phyloP scores from a whole-genome alignment of 805 yeast genomes.

The Cyberlindnera xishuangbannaensis region DNA sequence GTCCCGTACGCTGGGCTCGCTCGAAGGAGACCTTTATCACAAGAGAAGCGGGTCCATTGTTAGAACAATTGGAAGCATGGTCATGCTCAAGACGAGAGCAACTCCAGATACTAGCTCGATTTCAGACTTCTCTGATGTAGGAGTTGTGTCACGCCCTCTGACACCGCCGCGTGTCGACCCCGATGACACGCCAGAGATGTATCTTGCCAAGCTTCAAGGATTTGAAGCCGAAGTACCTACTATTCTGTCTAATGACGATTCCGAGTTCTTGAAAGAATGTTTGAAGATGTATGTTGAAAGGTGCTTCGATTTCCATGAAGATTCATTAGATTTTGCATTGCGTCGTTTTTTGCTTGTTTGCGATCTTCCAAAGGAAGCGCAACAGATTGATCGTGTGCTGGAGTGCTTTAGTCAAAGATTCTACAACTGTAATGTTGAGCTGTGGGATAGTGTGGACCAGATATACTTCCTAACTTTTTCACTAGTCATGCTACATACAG shows the following conservation, averaged over 20 bases:
- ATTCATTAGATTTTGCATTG: conserved; percentile 62
- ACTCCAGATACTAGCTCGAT: conserved; percentile 3
- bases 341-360: conserved; percentile 52
- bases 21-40: conserved; percentile 23
- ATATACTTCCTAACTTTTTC: conserved; percentile 62
- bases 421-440: conserved; percentile 22
- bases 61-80: conserved; percentile 32
- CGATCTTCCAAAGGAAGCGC: conserved; percentile 65
- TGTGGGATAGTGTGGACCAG: conserved; percentile 40
- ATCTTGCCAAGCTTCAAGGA: conserved; percentile 22
- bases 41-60: conserved; percentile 34
- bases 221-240: conserved; percentile 28
- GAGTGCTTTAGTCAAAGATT: conserved; percentile 52
- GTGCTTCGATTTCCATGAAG: conserved; percentile 43
- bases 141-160: conserved; percentile 8
- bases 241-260: conserved; percentile 26
- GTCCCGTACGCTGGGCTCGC: conserved; percentile 23
- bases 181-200: conserved; percentile 26
- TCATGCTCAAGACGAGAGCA: conserved; percentile 27
- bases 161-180: conserved; percentile 26
- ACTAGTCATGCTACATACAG: conserved; percentile 68
- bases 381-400: conserved; percentile 67
- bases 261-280: conserved; percentile 24
- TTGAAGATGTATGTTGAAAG: conserved; percentile 24
- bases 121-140: conserved; percentile 5